phyloP scores from a whole-genome alignment of 202 grass and related monocot genomes.

The Hordeum pubiflorum region DNA sequence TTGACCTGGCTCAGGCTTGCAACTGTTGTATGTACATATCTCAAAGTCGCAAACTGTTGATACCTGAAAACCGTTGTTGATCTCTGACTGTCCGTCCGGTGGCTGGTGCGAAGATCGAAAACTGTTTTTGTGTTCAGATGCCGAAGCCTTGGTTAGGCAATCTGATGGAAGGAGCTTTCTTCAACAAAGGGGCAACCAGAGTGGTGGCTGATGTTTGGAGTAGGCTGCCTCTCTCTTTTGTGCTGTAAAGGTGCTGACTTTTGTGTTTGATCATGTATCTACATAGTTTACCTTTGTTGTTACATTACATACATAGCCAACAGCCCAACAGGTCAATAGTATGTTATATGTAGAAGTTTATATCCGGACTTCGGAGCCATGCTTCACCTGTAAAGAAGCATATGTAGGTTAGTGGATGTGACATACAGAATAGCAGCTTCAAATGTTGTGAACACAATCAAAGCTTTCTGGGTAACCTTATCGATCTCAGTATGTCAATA shows the following conservation, averaged over 20 bases:
- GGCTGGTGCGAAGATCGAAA: constrained; percentile 15
- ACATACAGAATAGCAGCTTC: neutral
- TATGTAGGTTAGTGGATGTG: neutral
- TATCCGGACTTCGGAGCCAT: constrained; percentile 4
- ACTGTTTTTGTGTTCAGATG: neutral
- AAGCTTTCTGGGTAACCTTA: neutral
- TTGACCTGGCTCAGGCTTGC: constrained; percentile 17
- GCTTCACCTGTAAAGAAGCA: constrained; percentile 20
- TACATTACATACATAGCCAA: constrained; percentile 6
- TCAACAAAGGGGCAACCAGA: neutral
- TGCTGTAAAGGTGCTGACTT: constrained; percentile 21
- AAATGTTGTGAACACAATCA: neutral
- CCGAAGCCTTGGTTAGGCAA: neutral
- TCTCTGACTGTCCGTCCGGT: constrained; percentile 30
- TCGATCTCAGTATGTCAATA: neutral
- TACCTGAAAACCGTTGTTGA: constrained; percentile 15
- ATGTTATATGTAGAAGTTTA: neutral
- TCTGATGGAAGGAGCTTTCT: constrained; percentile 9
- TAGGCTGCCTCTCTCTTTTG: neutral
- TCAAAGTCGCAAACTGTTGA: neutral
- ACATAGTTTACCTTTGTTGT: constrained; percentile 7
- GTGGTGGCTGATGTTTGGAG: neutral
- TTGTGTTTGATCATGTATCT: constrained; percentile 14
- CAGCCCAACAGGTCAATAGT: neutral
- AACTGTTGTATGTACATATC: constrained; percentile 40